Evolutionary conservation across 2,329 filamentous ascomycete genomes (phyloP).

Genomic region (Sporothrix phasma): DNA sequence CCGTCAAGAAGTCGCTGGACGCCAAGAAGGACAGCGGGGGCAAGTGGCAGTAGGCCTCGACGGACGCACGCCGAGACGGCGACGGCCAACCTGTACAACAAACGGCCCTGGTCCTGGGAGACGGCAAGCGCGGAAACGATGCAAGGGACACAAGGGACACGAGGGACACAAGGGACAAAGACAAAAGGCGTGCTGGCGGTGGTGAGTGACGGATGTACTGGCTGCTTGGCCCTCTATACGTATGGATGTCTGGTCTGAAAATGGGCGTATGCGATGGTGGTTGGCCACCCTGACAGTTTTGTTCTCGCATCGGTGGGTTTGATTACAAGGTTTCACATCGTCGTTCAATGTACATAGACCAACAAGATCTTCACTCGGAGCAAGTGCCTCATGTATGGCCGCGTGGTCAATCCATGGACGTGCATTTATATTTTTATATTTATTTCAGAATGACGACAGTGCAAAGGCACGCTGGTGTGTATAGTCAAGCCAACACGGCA

Average conservation of each 20-base stretch:
- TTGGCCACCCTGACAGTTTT: neutral
- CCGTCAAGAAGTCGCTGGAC: conserved; percentile 15
- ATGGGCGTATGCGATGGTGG: neutral
- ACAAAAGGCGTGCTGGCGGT: too few species aligned
- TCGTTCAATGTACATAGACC: conserved; percentile 3
- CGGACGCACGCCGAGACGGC: too few species aligned
- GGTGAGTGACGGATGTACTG: too few species aligned
- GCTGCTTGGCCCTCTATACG: too few species aligned
- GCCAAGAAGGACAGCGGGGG: neutral
- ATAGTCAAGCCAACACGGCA: neutral
- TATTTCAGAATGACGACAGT: neutral
- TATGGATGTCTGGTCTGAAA: neutral
- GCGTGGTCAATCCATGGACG: too few species aligned
- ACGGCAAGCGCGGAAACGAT: too few species aligned
- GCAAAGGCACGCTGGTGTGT: neutral
- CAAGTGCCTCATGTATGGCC: too few species aligned
- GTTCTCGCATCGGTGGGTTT: neutral
- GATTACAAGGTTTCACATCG: neutral
- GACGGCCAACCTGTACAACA: too few species aligned
- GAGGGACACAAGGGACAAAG: neutral
- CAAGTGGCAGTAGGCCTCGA: conserved; percentile 1
- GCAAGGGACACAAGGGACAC: neutral
- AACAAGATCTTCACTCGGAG: conserved; percentile 7
- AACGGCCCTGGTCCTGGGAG: too few species aligned
- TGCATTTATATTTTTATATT: too few species aligned